Conservation (phyloP, 192 early-diverging fungal species). For the Backusella parvicylindrica region DNA sequence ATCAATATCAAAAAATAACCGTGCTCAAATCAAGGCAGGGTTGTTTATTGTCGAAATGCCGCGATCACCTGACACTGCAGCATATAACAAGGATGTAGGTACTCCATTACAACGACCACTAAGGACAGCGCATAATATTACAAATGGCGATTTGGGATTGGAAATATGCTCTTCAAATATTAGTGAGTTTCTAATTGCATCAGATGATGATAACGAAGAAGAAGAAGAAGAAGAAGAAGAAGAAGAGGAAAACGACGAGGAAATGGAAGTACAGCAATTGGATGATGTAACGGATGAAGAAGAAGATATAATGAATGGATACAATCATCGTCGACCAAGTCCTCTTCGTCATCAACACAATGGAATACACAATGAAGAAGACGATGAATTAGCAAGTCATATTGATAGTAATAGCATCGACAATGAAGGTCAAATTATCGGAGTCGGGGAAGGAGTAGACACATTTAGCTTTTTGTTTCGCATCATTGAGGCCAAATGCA, state of each 20-base stretch:
- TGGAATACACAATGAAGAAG: neutral
- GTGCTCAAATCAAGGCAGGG: constrained; percentile 15
- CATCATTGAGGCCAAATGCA: neutral
- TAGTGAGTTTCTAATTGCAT: neutral
- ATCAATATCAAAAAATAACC: neutral
- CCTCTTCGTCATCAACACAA: neutral
- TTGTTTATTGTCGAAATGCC: constrained; percentile 30
- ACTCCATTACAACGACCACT: constrained; percentile 10
- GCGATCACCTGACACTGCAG: neutral
- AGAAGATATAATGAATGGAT: neutral
- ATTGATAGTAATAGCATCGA: neutral
- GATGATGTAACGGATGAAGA: neutral
- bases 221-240: neutral
- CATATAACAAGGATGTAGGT: neutral
- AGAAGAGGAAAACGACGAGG: neutral
- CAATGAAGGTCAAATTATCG: neutral
- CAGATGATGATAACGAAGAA: neutral
- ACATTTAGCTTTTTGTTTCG: neutral
- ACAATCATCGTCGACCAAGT: neutral
- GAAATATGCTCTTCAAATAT: constrained; percentile 2
- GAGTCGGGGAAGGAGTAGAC: neutral
- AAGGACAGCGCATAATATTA: neutral
- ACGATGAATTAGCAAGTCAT: neutral
- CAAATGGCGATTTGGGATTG: neutral
- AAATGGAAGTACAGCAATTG: neutral